These are phyloP conservation scores for Citrus reticulata DNA, from an alignment of 345 rosid species.

Conservation along the genomic window DNA sequence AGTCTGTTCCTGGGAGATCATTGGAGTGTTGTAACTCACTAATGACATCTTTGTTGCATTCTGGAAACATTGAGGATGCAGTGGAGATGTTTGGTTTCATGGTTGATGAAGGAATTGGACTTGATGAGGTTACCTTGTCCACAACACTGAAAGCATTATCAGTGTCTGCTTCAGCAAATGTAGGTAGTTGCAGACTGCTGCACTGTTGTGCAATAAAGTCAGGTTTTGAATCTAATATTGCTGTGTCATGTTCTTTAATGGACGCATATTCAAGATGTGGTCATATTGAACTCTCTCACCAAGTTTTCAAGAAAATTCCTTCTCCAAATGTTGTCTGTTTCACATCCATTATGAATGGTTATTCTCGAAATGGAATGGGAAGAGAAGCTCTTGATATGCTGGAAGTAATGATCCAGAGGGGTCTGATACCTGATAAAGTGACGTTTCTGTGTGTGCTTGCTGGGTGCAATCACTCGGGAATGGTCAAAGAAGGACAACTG, in stretches of 20 bases:
- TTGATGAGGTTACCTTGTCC: slow-evolving; percentile 64
- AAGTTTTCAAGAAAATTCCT: slow-evolving; percentile 45
- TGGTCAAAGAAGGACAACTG: slow-evolving; percentile 64
- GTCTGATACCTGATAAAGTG: slow-evolving; percentile 65
- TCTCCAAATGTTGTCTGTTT: slow-evolving; percentile 64
- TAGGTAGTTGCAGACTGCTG: slow-evolving; percentile 40
- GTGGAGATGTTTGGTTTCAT: slow-evolving; percentile 68
- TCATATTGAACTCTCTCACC: slow-evolving; percentile 39
- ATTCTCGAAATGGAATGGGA: slow-evolving; percentile 68
- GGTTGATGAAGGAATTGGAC: slow-evolving; percentile 69
- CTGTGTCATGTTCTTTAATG: slow-evolving; percentile 73
- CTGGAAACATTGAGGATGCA: slow-evolving; percentile 53
- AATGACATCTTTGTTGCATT: slow-evolving; percentile 59
- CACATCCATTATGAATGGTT: slow-evolving; percentile 62
- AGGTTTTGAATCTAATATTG: slow-evolving; percentile 51
- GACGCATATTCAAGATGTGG: slow-evolving; percentile 73
- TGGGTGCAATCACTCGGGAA: slow-evolving; percentile 75
- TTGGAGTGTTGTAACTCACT: slow-evolving; percentile 65
- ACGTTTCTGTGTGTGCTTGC: slow-evolving; percentile 57
- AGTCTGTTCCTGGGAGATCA: slow-evolving; percentile 31
- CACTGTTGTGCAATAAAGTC: slow-evolving; percentile 59
- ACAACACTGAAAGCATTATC: slow-evolving; percentile 62
- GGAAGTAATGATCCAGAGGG: slow-evolving; percentile 47
- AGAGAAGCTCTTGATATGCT: slow-evolving; percentile 52
- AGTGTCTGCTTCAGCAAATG: slow-evolving; percentile 31